Percentiles rank a stretch among this genome's conserved stretches.
Conservation (phyloP, 2,329 filamentous ascomycete species). For the Chaetomium strumarium region DNA sequence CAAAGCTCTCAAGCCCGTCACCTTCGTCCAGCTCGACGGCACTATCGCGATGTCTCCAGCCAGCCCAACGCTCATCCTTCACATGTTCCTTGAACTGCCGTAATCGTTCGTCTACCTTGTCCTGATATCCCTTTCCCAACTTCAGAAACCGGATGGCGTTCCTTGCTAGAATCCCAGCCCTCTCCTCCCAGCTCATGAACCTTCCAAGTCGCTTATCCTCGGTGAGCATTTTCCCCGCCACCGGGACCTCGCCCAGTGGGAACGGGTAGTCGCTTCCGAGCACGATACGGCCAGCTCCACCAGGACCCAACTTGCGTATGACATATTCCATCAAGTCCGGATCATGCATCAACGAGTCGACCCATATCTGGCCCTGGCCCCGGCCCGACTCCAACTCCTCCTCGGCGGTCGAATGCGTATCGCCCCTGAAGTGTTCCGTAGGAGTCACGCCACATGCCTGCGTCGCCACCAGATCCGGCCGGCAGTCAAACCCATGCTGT, state of each 20-base stretch:
- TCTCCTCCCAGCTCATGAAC: slow-evolving; percentile 30
- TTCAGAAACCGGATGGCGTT: slow-evolving; percentile 31
- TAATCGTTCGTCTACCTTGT: slow-evolving; percentile 22
- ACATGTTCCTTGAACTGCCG: slow-evolving; percentile 15
- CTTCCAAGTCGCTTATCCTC: slow-evolving; percentile 24
- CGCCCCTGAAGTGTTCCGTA: slow-evolving; percentile 25
- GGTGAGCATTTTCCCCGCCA: slow-evolving; percentile 31
- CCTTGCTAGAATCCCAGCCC: slow-evolving; percentile 28
- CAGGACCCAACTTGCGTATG: slow-evolving; percentile 28
- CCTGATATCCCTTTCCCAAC: slow-evolving; percentile 25
- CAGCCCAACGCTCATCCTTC: background rate
- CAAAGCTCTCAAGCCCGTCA: background rate
- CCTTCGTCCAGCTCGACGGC: slow-evolving; percentile 9
- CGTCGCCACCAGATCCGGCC: slow-evolving; percentile 31
- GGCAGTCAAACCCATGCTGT: slow-evolving; percentile 32
- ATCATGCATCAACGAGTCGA: slow-evolving; percentile 33
- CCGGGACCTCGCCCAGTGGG: slow-evolving; percentile 32
- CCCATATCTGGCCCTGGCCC: slow-evolving; percentile 28
- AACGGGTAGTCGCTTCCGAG: slow-evolving; percentile 35
- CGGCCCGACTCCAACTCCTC: slow-evolving; percentile 1
- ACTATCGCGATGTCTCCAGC: slow-evolving; percentile 13
- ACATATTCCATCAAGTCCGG: slow-evolving; percentile 32
- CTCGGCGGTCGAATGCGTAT: background rate
- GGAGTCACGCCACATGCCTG: slow-evolving; percentile 28
- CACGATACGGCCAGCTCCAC: slow-evolving; percentile 27